A percentile compares a stretch with the other conserved stretches of the same genome.
phyloP scores from a whole-genome alignment of 1,284 basidiomycete species.

The Cryptococcus hybrid region DNA sequence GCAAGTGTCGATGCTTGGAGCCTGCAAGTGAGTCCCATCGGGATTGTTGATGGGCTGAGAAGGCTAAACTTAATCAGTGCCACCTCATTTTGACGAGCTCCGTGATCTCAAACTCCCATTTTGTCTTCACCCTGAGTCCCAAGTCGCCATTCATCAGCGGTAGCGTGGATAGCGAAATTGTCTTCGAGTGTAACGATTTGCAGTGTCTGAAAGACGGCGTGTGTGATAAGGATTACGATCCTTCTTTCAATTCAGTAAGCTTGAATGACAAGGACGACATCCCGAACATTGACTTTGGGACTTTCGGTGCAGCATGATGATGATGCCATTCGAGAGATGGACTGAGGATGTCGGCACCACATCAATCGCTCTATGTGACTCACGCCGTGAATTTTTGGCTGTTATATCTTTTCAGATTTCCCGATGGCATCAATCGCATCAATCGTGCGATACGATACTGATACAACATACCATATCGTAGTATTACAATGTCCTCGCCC shows the following conservation, averaged over 20 bases:
- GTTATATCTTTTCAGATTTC: neutral
- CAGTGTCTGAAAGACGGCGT: neutral
- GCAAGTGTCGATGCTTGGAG: neutral
- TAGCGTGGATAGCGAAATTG: neutral
- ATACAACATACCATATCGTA: neutral
- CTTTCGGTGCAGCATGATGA: no score
- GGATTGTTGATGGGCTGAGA: neutral
- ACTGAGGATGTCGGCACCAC: no score
- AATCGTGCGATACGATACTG: neutral
- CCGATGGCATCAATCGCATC: no score
- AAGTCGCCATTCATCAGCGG: neutral
- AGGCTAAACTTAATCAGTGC: neutral
- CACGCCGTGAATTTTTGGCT: neutral
- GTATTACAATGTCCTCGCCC: neutral
- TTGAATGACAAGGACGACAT: no score
- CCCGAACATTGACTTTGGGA: no score
- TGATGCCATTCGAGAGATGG: no score
- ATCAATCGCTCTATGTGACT: neutral
- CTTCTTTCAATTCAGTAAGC: neutral
- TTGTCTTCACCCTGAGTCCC: neutral
- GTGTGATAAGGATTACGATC: neutral
- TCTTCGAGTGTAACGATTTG: neutral
- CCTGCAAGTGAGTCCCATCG: neutral
- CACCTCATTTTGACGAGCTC: neutral
- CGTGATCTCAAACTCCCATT: neutral